These are phyloP conservation scores for Deuterostichococcus epilithicus DNA, from an alignment of 139 green algal genomes.

Conservation along the genomic window DNA sequence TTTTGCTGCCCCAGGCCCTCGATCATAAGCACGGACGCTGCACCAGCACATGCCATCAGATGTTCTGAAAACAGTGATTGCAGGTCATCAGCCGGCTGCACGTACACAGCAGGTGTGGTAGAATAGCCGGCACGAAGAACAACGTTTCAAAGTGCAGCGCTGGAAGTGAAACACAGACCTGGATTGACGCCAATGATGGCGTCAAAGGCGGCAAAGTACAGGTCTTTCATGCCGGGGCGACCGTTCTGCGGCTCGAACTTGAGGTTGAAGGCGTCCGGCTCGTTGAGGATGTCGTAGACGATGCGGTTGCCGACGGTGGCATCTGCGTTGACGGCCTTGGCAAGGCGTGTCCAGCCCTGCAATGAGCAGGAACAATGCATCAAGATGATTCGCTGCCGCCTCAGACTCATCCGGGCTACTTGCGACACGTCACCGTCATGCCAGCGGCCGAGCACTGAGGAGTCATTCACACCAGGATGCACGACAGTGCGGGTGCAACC, in stretches of 20 bases:
- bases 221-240: not conserved
- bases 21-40: not conserved
- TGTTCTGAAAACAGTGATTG: too few species aligned
- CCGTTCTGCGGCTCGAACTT: not conserved
- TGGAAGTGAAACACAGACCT: too few species aligned
- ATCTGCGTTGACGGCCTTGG: not conserved
- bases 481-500: not conserved
- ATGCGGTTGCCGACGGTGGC: not conserved
- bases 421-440: constrained; percentile 8
- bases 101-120: too few species aligned
- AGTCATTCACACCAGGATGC: too few species aligned
- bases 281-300: constrained; percentile 11
- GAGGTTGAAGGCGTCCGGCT: constrained; percentile 11
- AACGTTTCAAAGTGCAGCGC: too few species aligned
- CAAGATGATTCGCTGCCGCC: not conserved
- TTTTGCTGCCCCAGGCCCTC: constrained; percentile 18
- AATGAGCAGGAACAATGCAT: not conserved
- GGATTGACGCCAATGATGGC: constrained; percentile 14
- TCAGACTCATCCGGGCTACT: too few species aligned
- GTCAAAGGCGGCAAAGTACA: constrained; percentile 28
- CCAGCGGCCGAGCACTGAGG: too few species aligned
- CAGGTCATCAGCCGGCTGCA: too few species aligned
- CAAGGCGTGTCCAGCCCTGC: not conserved
- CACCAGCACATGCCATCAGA: too few species aligned
- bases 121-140: too few species aligned